Evolutionary conservation across 2,329 filamentous ascomycete genomes (phyloP), one percentile per base, ranked within the genome.

Genomic region (Ophiostoma ips): DNA sequence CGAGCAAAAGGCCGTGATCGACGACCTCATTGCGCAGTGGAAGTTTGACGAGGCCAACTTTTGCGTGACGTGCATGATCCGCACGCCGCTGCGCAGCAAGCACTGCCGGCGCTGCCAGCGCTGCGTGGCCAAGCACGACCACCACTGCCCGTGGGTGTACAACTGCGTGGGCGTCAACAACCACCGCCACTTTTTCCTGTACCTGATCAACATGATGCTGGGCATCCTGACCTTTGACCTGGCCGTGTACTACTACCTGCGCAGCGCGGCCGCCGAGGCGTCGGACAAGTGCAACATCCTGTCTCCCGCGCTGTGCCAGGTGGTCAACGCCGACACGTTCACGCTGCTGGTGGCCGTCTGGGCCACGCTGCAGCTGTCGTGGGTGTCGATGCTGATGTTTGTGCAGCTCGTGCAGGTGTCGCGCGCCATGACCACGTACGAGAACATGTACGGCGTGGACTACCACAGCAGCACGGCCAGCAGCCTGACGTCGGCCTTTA

Each of bases 81-180:
- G 90, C 49, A 90, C 85, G 57, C 92, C 92, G 3, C 68, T 98
- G 54, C 79, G 92, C 57, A 95, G 89, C 69, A 98, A 96, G 71
- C 92, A 98, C 67, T 98, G 92, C 69, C 84, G 83, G 61, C 77
- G 86, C 54, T 98, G 92, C 64, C 80, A 84, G 59, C 84, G 90
- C 56, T 98, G 92, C 63, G 86, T 98, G 49, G 88, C 90, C 50
- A 94, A 94, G 66, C 87, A 95, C 67, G 92, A 98, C 62, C 92
- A 98, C 61, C 92, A 98, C 63, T 98, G 92, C 61, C 92, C 92
- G 0, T 98, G 92, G 92, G 86, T 96, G 21, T 85, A 94, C 67
- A 96, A 95, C 66, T 98, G 92, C 60, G 79, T 98, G 38, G 92
- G 87, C 40, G 78, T 92, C 55, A 96, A 96, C 69, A 98, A 96